Evolutionary conservation across 2,329 filamentous ascomycete genomes (phyloP), one percentile per base, ranked within the genome.

Genomic region (Arthrobotrys sinensis): DNA sequence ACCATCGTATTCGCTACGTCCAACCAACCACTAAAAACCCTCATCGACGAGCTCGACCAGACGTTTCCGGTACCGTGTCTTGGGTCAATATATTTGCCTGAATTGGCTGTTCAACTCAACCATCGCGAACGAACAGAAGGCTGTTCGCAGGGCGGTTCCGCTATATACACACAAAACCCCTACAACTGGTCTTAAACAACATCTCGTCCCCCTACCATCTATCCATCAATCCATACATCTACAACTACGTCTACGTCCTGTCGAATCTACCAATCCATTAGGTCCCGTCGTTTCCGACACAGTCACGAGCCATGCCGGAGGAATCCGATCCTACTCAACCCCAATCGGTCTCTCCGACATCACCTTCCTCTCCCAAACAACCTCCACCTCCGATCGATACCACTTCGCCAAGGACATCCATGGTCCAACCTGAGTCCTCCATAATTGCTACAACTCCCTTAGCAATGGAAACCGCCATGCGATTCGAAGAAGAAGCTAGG

Each of bases 291-390:
- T 45, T 11, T 45, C 40, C 55, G 32, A 71, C 32, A 24, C 24
- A 3, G 55, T 72, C 45, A 60, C 48, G 36, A 45, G 19, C 60
- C 48, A 64, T 52, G 72, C 65, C 72, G 64, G 72, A 53, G 34
- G 66, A 77, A 57, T 52, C 65, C 28, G 43, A 52, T 45, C 34
- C 50, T 19, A 38, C 52, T 36, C 72, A 50, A 48, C 57, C 73
- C 38, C 48, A 73, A 28, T 73, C 80, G 21, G 75, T 69, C 65
- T 69, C 64, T 46, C 64, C 79, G 28, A 75, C 71, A 8, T 64
- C 55, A 63, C 24, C 76, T 21, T 78, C 79, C 7, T 73, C 81
- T n/a, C 79, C 81, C 14, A 77, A 67, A 77, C 60, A 62, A 8
- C 46, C 67, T n/a, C 73, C 73, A 24, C 67, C 73, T 34, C 66